Evolutionary conservation across 116 monocot species (phyloP).

Genomic region (Cymodocea nodosa): DNA sequence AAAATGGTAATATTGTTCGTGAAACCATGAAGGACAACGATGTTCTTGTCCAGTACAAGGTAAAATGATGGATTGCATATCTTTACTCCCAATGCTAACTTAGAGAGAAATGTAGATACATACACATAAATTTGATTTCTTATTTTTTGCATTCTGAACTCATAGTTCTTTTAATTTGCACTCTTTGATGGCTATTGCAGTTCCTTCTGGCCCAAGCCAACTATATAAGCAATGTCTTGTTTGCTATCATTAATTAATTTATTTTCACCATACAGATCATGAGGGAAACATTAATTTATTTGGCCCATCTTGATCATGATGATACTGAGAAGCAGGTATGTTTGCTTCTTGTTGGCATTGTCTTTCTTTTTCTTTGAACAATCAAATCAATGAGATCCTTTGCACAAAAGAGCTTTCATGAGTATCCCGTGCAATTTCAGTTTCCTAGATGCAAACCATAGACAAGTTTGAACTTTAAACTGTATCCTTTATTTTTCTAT

Average conservation of each 20-base stretch:
- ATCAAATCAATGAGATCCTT: background rate
- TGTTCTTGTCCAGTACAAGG: slow-evolving; percentile 99
- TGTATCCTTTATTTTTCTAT: too few species aligned
- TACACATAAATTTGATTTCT: background rate
- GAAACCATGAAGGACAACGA: slow-evolving; percentile 99
- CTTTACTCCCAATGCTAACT: too few species aligned
- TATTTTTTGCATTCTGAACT: too few species aligned
- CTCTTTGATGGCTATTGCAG: background rate
- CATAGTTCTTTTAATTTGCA: background rate
- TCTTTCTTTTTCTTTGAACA: background rate
- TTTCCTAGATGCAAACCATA: too few species aligned
- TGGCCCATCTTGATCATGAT: slow-evolving; percentile 92
- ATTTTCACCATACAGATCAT: slow-evolving; percentile 53
- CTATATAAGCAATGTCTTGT: too few species aligned
- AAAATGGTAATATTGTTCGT: slow-evolving; percentile 99
- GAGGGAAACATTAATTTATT: slow-evolving; percentile 96
- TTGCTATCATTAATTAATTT: background rate
- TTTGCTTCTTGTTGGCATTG: background rate
- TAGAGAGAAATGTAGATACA: background rate
- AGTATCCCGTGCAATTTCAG: too few species aligned
- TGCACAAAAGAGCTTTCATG: too few species aligned
- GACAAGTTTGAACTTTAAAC: too few species aligned
- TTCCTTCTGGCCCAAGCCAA: background rate
- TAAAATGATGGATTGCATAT: slow-evolving; percentile 5
- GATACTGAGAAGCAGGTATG: slow-evolving; percentile 96